Conservation (phyloP, 805 yeast genomes). For the Peterozyma toletana region DNA sequence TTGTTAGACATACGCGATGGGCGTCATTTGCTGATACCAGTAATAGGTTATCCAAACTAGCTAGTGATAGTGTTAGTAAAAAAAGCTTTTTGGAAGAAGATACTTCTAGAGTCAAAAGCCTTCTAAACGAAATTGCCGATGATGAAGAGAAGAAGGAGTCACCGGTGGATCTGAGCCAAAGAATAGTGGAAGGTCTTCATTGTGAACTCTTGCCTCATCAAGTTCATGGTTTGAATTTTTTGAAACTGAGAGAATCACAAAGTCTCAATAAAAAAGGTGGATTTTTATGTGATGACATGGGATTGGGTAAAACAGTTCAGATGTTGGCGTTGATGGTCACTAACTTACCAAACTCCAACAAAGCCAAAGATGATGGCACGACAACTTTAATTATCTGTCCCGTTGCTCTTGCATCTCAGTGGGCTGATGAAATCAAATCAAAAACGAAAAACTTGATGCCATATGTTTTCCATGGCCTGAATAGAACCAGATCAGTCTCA, state of each 20-base stretch:
- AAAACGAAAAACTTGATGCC: constrained; percentile 28
- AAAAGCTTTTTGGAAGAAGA: no score
- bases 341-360: constrained; percentile 15
- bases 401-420: constrained; percentile 31
- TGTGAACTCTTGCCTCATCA: constrained; percentile 40
- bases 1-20: not conserved
- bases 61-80: no score
- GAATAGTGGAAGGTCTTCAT: constrained; percentile 25
- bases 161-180: constrained; percentile 1
- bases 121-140: not conserved
- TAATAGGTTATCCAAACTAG: no score
- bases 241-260: constrained; percentile 27
- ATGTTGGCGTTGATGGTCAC: constrained; percentile 50
- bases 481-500: constrained; percentile 9
- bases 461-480: constrained; percentile 22
- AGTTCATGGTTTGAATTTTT: constrained; percentile 33
- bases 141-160: not conserved
- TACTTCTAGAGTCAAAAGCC: no score
- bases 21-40: no score
- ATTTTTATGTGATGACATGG: constrained; percentile 84
- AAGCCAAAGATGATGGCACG: not conserved
- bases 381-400: constrained; percentile 35
- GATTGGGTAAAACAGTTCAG: constrained; percentile 82
- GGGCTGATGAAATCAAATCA: constrained; percentile 27
- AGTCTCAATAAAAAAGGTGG: constrained; percentile 37